Conservation (phyloP, 257 asterid genomes). For the Petrea volubilis region DNA sequence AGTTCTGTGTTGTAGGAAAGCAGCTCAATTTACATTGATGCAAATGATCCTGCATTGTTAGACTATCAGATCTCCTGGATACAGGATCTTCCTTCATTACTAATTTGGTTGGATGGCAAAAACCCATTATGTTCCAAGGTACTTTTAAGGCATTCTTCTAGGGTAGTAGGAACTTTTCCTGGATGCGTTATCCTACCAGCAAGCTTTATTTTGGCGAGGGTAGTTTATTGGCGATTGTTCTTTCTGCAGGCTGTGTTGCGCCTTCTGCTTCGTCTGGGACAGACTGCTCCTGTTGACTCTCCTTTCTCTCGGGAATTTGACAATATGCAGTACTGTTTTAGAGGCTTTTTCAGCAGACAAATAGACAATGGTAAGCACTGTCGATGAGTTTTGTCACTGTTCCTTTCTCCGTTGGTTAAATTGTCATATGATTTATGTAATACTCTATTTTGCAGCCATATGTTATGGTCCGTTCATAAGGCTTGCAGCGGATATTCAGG, state of each 20-base stretch:
- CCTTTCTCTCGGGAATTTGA: slow-evolving; percentile 58
- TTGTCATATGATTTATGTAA: slow-evolving; percentile 31
- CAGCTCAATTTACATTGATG: slow-evolving; percentile 39
- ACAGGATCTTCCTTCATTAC: slow-evolving; percentile 68
- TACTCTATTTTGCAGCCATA: slow-evolving; percentile 33
- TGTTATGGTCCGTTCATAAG: slow-evolving; percentile 78
- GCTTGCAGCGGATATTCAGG: slow-evolving; percentile 76
- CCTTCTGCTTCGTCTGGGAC: slow-evolving; percentile 69
- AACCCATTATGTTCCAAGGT: slow-evolving; percentile 71
- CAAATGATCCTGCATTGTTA: slow-evolving; percentile 53
- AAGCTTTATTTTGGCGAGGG: slow-evolving; percentile 5
- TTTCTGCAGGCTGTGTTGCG: slow-evolving; percentile 72
- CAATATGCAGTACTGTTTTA: slow-evolving; percentile 47
- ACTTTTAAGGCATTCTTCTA: slow-evolving; percentile 28
- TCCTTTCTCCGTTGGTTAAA: slow-evolving; percentile 15
- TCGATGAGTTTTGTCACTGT: slow-evolving; percentile 17
- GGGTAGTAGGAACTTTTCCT: slow-evolving; percentile 1
- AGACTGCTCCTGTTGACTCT: slow-evolving; percentile 48
- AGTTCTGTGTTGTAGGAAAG: slow-evolving; percentile 45
- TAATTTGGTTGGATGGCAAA: slow-evolving; percentile 60
- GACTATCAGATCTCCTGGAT: slow-evolving; percentile 62
- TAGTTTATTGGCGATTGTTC: slow-evolving; percentile 11
- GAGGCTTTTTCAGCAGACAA: slow-evolving; percentile 54
- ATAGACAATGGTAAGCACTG: slow-evolving; percentile 45
- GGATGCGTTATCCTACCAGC: slow-evolving; percentile 9